A percentile compares a stretch with the other conserved stretches of the same genome.
phyloP scores from a whole-genome alignment of 192 early-diverging fungal genomes.

The Coemansia sp. region DNA sequence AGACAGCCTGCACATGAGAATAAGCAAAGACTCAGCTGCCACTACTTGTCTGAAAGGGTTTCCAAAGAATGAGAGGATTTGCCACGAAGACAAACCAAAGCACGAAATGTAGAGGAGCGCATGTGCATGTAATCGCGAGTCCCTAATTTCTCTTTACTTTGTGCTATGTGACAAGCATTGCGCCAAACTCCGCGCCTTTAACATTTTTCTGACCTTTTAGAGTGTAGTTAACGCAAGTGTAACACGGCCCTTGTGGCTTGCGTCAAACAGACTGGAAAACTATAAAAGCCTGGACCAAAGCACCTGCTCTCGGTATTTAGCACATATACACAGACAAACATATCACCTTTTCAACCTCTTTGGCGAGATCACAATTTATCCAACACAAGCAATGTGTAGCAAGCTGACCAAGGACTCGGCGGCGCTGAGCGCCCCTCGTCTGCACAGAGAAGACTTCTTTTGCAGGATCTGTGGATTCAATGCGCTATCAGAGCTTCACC shows the following conservation, averaged over 20 bases:
- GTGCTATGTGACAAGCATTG: neutral
- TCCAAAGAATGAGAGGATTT: neutral
- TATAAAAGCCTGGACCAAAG: neutral
- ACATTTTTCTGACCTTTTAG: neutral
- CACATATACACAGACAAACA: neutral
- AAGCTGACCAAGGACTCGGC: slow-evolving; percentile 11
- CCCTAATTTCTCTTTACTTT: slow-evolving; percentile 8
- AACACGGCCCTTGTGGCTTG: neutral
- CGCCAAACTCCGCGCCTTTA: neutral
- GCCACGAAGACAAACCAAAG: neutral
- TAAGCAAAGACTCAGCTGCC: slow-evolving; percentile 5
- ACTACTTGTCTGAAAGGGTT: neutral
- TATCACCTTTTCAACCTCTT: neutral
- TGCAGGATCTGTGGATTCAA: slow-evolving; percentile 53
- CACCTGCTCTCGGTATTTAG: neutral
- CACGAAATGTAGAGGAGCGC: slow-evolving; percentile 2
- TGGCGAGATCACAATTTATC: neutral
- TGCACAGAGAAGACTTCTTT: slow-evolving; percentile 43
- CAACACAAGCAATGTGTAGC: slow-evolving; percentile 27
- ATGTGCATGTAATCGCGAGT: slow-evolving; percentile 16
- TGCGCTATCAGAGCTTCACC: slow-evolving; percentile 42
- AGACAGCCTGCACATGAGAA: neutral
- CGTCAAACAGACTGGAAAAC: neutral
- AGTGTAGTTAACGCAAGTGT: neutral
- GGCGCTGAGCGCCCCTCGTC: slow-evolving; percentile 16